Percentiles rank a stretch among this genome's conserved stretches.
phyloP scores from a whole-genome alignment of 306 rosid species.

The Vicia villosa region DNA sequence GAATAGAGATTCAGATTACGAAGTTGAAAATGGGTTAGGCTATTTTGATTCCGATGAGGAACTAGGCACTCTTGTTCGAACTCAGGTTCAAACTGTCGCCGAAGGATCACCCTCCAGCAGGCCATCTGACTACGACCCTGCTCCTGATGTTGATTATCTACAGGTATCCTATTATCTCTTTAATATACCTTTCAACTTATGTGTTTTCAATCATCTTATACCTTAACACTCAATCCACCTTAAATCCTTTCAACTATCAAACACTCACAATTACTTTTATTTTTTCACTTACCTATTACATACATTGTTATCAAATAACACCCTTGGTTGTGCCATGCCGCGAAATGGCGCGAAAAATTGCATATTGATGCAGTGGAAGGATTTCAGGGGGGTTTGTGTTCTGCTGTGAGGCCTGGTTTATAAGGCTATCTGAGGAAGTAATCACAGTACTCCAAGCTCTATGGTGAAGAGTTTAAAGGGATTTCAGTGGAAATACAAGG shows the following conservation, averaged over 20 bases:
- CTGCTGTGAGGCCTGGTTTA: neutral
- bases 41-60: slow-evolving; percentile 80
- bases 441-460: neutral
- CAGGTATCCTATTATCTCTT: slow-evolving; percentile 54
- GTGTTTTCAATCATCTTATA: too few relatives aligned
- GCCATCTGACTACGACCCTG: slow-evolving; percentile 67
- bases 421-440: neutral
- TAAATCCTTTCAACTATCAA: too few relatives aligned
- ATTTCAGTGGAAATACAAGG: neutral
- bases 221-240: too few relatives aligned
- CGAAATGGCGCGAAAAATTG: neutral
- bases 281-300: slow-evolving; percentile 20
- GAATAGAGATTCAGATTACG: slow-evolving; percentile 52
- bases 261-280: slow-evolving; percentile 7
- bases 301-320: neutral
- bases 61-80: slow-evolving; percentile 66
- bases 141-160: slow-evolving; percentile 87
- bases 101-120: slow-evolving; percentile 74
- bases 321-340: neutral
- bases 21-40: slow-evolving; percentile 43
- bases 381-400: neutral
- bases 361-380: neutral
- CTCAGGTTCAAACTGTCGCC: slow-evolving; percentile 81
- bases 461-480: neutral
- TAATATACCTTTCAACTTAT: too few relatives aligned